These are phyloP conservation scores for Ormosia semicastrata DNA, from an alignment of 306 rosid species.

Conservation along the genomic window DNA sequence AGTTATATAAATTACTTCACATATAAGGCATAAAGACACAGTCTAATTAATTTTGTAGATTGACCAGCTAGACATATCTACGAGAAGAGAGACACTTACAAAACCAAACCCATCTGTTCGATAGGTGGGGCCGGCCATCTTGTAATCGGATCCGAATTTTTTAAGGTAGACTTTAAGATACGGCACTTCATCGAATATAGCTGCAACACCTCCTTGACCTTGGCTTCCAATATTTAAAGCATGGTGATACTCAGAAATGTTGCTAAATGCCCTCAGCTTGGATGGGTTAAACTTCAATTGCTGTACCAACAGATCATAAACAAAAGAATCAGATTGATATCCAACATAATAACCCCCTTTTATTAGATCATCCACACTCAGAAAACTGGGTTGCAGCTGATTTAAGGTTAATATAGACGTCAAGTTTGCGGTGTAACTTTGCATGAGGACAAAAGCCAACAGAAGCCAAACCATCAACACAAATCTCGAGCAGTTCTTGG, in stretches of 20 bases:
- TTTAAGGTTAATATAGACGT: slow-evolving; percentile 31
- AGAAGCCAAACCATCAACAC: slow-evolving; percentile 43
- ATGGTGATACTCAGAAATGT: background rate
- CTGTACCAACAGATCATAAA: slow-evolving; percentile 12
- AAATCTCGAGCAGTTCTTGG: slow-evolving; percentile 39
- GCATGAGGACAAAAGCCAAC: slow-evolving; percentile 38
- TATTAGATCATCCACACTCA: slow-evolving; percentile 14
- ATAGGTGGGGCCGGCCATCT: slow-evolving; percentile 28
- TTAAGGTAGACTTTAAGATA: slow-evolving; percentile 13
- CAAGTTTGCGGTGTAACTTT: slow-evolving; percentile 42
- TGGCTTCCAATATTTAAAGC: slow-evolving; percentile 25
- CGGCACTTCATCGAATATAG: slow-evolving; percentile 31
- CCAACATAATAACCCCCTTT: slow-evolving; percentile 26
- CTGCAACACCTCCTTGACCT: slow-evolving; percentile 28
- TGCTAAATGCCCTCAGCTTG: slow-evolving; percentile 18
- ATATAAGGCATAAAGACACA: background rate
- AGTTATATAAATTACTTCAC: background rate
- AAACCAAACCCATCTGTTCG: slow-evolving; percentile 33
- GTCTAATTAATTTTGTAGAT: background rate
- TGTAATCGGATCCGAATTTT: slow-evolving; percentile 18
- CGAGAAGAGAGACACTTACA: slow-evolving; percentile 11
- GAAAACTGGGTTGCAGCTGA: slow-evolving; percentile 25
- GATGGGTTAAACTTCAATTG: background rate
- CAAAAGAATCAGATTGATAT: slow-evolving; percentile 26
- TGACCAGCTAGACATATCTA: no score